Evolutionary conservation across 352 stramenopile genomes (phyloP), one percentile per base, ranked within the genome.

Genomic region (Phytophthora ramorum): DNA sequence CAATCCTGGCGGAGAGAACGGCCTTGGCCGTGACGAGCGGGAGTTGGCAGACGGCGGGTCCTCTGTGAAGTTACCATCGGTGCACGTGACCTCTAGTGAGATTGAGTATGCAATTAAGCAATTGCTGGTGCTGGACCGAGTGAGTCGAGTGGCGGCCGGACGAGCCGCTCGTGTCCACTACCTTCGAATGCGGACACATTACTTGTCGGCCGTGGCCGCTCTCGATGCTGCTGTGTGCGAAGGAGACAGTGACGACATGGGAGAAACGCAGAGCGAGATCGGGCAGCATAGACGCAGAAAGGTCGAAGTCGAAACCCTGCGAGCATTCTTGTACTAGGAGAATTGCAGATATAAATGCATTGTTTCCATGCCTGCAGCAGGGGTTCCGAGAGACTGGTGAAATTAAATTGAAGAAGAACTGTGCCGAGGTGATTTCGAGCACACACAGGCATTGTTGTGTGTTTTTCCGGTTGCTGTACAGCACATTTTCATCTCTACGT

Each of bases 171-270:
- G 84, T 2, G 56, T 78, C 24, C 78, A 88, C 10, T 92, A 89
- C 38, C 67, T 92, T 20, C 63, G 74, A 12, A 78, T 92, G 67
- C 76, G 78, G 9, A 89, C 84, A 3, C 81, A 92, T 52, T 90
- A 81, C 38, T 53, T 91, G 56, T 91, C 84, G 28, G 84, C 84
- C 9, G 47, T 89, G 19, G 81, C 81, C 14, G 84, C 84, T 3
- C 58, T 92, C n/a, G 79, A 92, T 72, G 73, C 69, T 7, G 79
- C 76, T 13, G 64, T 91, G 17, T 92, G 84, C 46, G 76, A 92
- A 70, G 77, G 62, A 59, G 78, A 88, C 49, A 76, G 62, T n/a
- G 79, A 85, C 48, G 79, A 87, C 37, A 54, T 71, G 20, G 54
- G 65, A 12, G 81, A 81, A 51, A 75, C 71, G 24, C 72, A 77